Percentiles rank a stretch among this genome's conserved stretches.
Conservation (phyloP, 1,139 yeast species). For the Trichomonascaceae sp. region DNA sequence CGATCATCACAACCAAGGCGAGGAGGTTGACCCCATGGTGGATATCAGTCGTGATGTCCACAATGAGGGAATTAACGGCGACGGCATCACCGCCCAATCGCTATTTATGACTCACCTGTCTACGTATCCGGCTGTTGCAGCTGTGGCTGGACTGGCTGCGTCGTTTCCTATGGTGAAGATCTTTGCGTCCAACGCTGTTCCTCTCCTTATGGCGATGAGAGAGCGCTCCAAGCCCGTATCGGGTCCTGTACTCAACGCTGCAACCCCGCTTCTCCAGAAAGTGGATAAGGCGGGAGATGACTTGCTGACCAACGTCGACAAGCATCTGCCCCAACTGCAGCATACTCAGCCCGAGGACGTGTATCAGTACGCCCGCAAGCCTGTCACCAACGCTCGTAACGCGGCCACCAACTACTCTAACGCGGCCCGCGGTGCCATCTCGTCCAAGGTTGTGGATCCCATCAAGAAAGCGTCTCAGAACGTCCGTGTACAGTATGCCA, state of each 20-base stretch:
- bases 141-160: constrained; percentile 44
- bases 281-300: constrained; percentile 28
- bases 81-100: constrained; percentile 13
- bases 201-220: constrained; percentile 33
- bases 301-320: constrained; percentile 22
- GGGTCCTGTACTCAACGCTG: constrained; percentile 23
- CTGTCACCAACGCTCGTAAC: constrained; percentile 19
- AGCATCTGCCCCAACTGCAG: constrained; percentile 24
- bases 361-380: constrained; percentile 20
- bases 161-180: constrained; percentile 47
- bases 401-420: constrained; percentile 17
- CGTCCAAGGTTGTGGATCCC: constrained; percentile 21
- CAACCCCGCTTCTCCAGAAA: constrained; percentile 18
- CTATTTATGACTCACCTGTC: constrained; percentile 31
- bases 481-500: constrained; percentile 22
- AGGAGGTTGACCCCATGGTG: too few relatives aligned
- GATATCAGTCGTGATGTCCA: too few relatives aligned
- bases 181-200: constrained; percentile 47
- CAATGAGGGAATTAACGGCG: not conserved
- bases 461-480: constrained; percentile 19
- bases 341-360: constrained; percentile 26
- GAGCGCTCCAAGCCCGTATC: constrained; percentile 21
- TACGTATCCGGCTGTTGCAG: constrained; percentile 45
- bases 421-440: constrained; percentile 20
- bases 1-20: too few relatives aligned